Evolutionary conservation across 805 yeast species (phyloP).

Genomic region (Deakozyma indianensis): DNA sequence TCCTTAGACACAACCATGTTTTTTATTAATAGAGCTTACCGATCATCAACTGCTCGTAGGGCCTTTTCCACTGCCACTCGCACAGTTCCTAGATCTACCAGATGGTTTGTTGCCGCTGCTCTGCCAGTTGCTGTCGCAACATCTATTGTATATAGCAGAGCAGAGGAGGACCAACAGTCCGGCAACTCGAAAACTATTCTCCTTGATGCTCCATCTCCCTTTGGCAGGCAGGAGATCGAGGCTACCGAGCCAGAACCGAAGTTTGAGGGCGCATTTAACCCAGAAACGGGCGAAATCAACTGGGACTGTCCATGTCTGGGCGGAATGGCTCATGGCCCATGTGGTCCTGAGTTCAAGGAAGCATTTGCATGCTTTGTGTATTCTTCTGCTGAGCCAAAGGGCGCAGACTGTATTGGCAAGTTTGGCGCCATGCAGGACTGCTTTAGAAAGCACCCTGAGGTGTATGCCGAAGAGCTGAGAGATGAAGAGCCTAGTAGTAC

Average conservation of each 20-base stretch:
- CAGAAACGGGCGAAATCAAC: constrained; percentile 96
- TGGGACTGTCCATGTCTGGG: constrained; percentile 99
- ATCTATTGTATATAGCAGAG: neutral
- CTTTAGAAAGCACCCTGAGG: constrained; percentile 85
- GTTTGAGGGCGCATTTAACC: constrained; percentile 65
- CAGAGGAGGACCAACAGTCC: neutral
- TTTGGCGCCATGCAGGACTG: constrained; percentile 88
- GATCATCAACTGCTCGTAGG: neutral
- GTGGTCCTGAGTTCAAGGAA: constrained; percentile 89
- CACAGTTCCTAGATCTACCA: neutral
- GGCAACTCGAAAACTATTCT: neutral
- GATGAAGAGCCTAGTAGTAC: constrained; percentile 48
- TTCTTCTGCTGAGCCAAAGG: constrained; percentile 91
- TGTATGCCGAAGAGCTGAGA: constrained; percentile 79
- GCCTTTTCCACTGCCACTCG: neutral
- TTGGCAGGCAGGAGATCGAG: neutral
- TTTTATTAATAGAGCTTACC: neutral
- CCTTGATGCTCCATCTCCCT: neutral
- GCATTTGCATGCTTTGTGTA: constrained; percentile 93
- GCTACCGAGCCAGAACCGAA: constrained; percentile 10
- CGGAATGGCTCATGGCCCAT: constrained; percentile 98
- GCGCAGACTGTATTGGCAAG: constrained; percentile 84
- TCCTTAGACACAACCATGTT: no score
- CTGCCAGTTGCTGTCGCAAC: neutral
- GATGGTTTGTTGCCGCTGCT: neutral